phyloP scores from a whole-genome alignment of 305 asterid genomes.

The Fraxinus dipetala region DNA sequence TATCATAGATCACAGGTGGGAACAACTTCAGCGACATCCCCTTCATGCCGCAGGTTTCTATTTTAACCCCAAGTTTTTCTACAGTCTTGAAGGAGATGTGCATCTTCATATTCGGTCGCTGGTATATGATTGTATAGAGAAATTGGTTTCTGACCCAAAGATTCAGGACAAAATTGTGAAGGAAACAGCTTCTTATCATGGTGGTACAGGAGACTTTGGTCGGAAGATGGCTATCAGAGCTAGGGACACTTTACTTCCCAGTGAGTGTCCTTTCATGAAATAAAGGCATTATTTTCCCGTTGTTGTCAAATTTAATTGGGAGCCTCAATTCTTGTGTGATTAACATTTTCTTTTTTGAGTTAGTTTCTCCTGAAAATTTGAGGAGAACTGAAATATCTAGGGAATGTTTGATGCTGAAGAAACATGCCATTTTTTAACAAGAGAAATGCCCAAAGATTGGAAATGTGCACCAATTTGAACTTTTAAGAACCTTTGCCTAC shows the following conservation, averaged over 20 bases:
- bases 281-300: neutral
- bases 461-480: neutral
- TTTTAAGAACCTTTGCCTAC: neutral
- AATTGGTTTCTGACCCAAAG: constrained; percentile 66
- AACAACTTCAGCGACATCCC: constrained; percentile 69
- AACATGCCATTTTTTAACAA: neutral
- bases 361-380: neutral
- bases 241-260: constrained; percentile 71
- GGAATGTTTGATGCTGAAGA: constrained; percentile 1
- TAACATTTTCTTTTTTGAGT: neutral
- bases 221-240: constrained; percentile 91
- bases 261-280: constrained; percentile 45
- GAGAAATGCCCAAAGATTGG: neutral
- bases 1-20: constrained; percentile 83
- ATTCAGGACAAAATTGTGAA: constrained; percentile 73
- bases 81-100: constrained; percentile 71
- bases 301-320: neutral
- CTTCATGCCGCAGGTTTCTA: constrained; percentile 90
- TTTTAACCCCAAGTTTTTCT: constrained; percentile 83
- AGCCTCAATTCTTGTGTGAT: constrained; percentile 9
- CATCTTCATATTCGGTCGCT: constrained; percentile 64
- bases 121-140: constrained; percentile 81
- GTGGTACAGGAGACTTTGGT: constrained; percentile 82
- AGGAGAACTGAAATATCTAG: neutral
- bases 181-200: constrained; percentile 71